Conservation (phyloP, 106 monocot species). For the Dendrobium chrysotoxum region DNA sequence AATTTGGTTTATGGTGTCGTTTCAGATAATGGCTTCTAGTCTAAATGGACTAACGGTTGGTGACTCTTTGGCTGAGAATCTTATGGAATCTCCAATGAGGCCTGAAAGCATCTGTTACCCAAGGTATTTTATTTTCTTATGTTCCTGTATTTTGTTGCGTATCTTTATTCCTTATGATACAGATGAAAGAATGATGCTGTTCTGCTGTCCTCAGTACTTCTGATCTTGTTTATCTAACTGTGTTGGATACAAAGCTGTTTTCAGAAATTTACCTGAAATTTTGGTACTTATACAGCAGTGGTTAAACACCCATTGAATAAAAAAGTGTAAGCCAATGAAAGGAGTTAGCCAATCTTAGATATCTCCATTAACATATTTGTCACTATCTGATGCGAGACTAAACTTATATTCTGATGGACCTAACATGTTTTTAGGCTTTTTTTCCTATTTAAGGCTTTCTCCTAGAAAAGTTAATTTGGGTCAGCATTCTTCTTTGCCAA, state of each 20-base stretch:
- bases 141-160: not conserved
- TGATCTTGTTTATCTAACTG: not conserved
- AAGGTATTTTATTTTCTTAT: constrained; percentile 22
- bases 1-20: not conserved
- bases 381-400: too few relatives aligned
- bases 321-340: too few relatives aligned
- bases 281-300: not conserved
- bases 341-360: too few relatives aligned
- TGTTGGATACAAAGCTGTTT: not conserved
- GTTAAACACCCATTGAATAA: not conserved
- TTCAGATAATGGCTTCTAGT: constrained; percentile 96
- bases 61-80: constrained; percentile 61
- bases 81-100: constrained; percentile 83
- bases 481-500: too few relatives aligned
- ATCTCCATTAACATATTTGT: too few relatives aligned
- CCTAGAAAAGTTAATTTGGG: too few relatives aligned
- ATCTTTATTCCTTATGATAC: not conserved
- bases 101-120: constrained; percentile 41
- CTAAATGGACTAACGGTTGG: constrained; percentile 88
- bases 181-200: not conserved
- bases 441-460: too few relatives aligned
- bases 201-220: not conserved
- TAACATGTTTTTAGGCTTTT: too few relatives aligned
- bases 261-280: not conserved
- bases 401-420: too few relatives aligned